Base-by-base conservation (phyloP, 768 basidiomycete species). In the Hypsizygus marmoreus region DNA sequence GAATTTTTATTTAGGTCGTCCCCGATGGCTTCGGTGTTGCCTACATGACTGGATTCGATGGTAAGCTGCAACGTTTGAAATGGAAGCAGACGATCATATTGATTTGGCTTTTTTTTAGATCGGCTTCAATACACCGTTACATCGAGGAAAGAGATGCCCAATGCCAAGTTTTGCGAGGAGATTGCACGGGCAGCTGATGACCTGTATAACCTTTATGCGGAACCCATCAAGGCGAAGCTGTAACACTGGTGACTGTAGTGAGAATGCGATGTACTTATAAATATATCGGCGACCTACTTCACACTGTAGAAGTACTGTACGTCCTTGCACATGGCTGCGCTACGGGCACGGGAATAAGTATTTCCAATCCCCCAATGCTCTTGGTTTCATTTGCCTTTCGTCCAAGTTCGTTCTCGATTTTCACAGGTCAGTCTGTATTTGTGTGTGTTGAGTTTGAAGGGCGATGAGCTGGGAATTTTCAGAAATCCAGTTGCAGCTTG, bases 11-110 rank as follows among this genome's bases (percentile, higher is more conserved):
- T 17, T 45, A 79, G 78, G 89, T 97, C 34, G 91, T 95, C 19
- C 85, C 90, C 1, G 86, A 97, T 53, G 95, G 95, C 1, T 97
- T 95, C 60, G 95, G 95, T 24, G 86, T 97, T 23, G 88, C 92
- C 10, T 97, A 97, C 61, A 85, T 92, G 80, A 94, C 94, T n/a
- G 89, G 90, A 29, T 87, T 81, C 57, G 81, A 89, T 52, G 83
- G 87, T 86, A 46, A 43, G 79, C 63, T n/a, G n/a, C n/a, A n/a
- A n/a, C n/a, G n/a, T n/a, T n/a, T n/a, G n/a, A n/a, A n/a, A n/a
- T n/a, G n/a, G n/a, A n/a, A n/a, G n/a, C n/a, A n/a, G n/a, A n/a
- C n/a, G n/a, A n/a, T n/a, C n/a, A n/a, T n/a, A n/a, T n/a, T n/a
- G n/a, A 14, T 32, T 20, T 28, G 37, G 20, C 12, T 11, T 22